Conservation (phyloP, 805 yeast species). For the Candida succiphila region DNA sequence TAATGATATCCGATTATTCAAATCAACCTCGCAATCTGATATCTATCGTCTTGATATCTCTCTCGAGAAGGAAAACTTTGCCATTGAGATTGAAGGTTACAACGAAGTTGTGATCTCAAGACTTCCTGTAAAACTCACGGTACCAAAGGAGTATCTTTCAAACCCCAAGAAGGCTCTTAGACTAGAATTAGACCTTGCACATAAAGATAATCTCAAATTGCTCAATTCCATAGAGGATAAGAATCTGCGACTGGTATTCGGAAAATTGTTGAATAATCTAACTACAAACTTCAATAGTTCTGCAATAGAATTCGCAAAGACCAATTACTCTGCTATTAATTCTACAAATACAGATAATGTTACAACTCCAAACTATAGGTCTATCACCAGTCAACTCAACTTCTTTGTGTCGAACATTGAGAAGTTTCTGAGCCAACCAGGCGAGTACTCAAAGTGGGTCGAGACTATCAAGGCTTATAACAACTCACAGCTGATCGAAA, state of each 20-base stretch:
- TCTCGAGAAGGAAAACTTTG: conserved; percentile 17
- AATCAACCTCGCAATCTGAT: conserved; percentile 18
- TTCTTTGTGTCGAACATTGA: conserved; percentile 21
- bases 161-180: conserved; percentile 16
- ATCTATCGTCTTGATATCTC: conserved; percentile 17
- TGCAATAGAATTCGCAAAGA: conserved; percentile 11
- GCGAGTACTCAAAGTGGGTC: conserved; percentile 19
- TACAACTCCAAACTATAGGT: conserved; percentile 6
- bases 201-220: conserved; percentile 15
- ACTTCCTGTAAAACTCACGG: conserved; percentile 18
- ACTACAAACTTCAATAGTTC: conserved; percentile 17
- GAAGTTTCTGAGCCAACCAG: conserved; percentile 19
- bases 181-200: conserved; percentile 23
- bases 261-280: conserved; percentile 21
- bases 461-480: conserved; percentile 6
- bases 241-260: conserved; percentile 18
- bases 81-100: conserved; percentile 17
- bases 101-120: conserved; percentile 15
- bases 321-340: background rate
- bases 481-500: background rate
- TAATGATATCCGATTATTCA: conserved; percentile 13
- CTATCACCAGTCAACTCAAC: conserved; percentile 23
- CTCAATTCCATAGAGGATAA: conserved; percentile 19
- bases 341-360: background rate
- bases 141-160: conserved; percentile 23